phyloP scores from a whole-genome alignment of 2,329 filamentous ascomycete species.

The Mycosphaerella sp. region DNA sequence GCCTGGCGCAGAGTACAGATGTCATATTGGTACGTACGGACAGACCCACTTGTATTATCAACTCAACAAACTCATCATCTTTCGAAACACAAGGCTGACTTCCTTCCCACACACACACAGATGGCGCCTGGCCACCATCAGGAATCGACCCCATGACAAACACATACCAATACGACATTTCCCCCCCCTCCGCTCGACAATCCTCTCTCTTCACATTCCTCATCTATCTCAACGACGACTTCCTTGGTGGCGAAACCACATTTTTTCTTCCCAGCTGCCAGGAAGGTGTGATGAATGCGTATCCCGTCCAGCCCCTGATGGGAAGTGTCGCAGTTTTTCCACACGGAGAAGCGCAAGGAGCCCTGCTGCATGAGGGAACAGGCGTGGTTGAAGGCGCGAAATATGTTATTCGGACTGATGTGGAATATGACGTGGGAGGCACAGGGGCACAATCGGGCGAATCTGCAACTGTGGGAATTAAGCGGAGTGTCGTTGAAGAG shows the following conservation, averaged over 20 bases:
- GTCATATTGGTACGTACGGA: conserved; percentile 53
- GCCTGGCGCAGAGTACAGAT: conserved; percentile 64
- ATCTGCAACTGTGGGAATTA: neutral
- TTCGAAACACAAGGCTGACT: neutral
- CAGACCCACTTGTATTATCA: too few species aligned
- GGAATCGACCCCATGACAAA: conserved; percentile 52
- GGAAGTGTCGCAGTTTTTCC: conserved; percentile 64
- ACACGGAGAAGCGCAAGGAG: conserved; percentile 60
- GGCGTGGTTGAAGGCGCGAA: conserved; percentile 61
- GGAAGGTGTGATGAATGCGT: conserved; percentile 63
- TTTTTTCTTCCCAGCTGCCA: conserved; percentile 61
- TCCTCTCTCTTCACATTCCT: conserved; percentile 65
- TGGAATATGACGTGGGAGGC: conserved; percentile 57
- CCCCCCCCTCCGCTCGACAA: conserved; percentile 53
- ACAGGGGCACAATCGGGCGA: neutral
- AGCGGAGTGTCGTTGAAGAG: conserved; percentile 6
- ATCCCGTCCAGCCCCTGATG: conserved; percentile 62
- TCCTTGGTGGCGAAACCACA: conserved; percentile 64
- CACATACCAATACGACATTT: conserved; percentile 61
- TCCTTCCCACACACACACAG: neutral
- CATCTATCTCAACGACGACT: conserved; percentile 65
- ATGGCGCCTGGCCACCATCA: conserved; percentile 68
- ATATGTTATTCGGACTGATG: conserved; percentile 66
- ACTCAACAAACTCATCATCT: too few species aligned
- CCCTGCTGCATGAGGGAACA: conserved; percentile 63